phyloP scores from a whole-genome alignment of 495 filamentous ascomycete genomes.

The Durotheca rogersii region DNA sequence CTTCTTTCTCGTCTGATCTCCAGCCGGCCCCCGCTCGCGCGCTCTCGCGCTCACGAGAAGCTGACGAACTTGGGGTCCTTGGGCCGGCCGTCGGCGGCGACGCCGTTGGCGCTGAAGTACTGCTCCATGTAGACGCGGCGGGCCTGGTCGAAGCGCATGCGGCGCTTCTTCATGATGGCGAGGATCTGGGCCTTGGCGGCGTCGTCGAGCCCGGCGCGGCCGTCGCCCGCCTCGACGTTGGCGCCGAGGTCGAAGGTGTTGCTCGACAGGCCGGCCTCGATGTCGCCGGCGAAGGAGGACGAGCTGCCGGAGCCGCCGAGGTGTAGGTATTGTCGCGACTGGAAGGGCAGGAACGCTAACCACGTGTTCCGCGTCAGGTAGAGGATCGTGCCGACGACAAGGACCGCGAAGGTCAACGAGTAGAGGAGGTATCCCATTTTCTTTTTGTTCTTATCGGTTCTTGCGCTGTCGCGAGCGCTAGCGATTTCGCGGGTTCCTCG shows the following conservation, averaged over 20 bases:
- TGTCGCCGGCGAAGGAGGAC: slow-evolving; percentile 70
- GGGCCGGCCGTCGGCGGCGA: slow-evolving; percentile 83
- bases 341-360: slow-evolving; percentile 63
- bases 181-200: slow-evolving; percentile 75
- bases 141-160: slow-evolving; percentile 88
- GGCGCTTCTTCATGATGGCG: slow-evolving; percentile 77
- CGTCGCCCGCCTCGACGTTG: slow-evolving; percentile 77
- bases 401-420: slow-evolving; percentile 61
- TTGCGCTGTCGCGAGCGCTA: no score
- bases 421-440: slow-evolving; percentile 79
- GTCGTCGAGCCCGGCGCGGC: slow-evolving; percentile 75
- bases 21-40: no score
- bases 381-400: slow-evolving; percentile 62
- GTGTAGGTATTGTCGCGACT: slow-evolving; percentile 65
- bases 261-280: slow-evolving; percentile 81
- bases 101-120: slow-evolving; percentile 79
- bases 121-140: slow-evolving; percentile 79
- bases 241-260: slow-evolving; percentile 73
- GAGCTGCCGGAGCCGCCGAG: slow-evolving; percentile 52
- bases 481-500: no score
- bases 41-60: slow-evolving; percentile 61
- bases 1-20: no score
- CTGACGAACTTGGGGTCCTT: slow-evolving; percentile 93
- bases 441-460: slow-evolving; percentile 2
- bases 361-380: slow-evolving; percentile 80